Percentiles rank a stretch among this genome's conserved stretches.
Conservation (phyloP, 805 yeast genomes). For the Kockiozyma suomiensis region DNA sequence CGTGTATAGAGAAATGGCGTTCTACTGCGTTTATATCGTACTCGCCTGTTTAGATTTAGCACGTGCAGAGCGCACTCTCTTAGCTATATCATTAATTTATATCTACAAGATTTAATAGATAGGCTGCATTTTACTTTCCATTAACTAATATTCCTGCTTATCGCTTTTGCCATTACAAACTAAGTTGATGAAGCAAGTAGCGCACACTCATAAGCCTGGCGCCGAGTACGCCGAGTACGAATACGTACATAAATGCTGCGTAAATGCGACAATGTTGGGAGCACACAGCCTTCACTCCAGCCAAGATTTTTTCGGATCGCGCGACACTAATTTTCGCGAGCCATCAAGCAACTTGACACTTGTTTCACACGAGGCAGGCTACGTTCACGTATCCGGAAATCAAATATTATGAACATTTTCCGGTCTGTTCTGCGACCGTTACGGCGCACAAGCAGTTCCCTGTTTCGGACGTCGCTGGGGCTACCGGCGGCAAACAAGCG, state of each 20-base stretch:
- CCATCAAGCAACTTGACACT: background rate
- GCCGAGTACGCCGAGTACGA: constrained; percentile 8
- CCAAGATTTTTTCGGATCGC: constrained; percentile 17
- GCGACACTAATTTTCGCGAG: constrained; percentile 12
- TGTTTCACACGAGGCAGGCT: background rate
- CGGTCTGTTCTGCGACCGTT: constrained; percentile 11
- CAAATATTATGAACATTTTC: constrained; percentile 5
- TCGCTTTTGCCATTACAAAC: too few relatives aligned
- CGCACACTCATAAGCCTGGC: too few relatives aligned
- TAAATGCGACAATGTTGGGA: constrained; percentile 1
- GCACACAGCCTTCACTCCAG: background rate
- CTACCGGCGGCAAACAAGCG: constrained; percentile 9
- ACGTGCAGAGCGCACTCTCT: too few relatives aligned
- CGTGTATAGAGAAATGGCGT: too few relatives aligned
- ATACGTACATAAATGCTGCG: background rate
- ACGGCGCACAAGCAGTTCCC: background rate
- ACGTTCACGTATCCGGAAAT: background rate
- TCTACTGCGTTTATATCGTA: too few relatives aligned
- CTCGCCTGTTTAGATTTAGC: too few relatives aligned
- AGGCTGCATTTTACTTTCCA: too few relatives aligned
- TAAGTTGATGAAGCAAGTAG: too few relatives aligned
- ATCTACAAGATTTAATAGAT: too few relatives aligned
- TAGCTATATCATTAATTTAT: too few relatives aligned
- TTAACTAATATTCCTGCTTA: too few relatives aligned
- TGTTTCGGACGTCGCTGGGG: background rate